Evolutionary conservation across 768 basidiomycete genomes (phyloP).

Genomic region (Boletales sp.): DNA sequence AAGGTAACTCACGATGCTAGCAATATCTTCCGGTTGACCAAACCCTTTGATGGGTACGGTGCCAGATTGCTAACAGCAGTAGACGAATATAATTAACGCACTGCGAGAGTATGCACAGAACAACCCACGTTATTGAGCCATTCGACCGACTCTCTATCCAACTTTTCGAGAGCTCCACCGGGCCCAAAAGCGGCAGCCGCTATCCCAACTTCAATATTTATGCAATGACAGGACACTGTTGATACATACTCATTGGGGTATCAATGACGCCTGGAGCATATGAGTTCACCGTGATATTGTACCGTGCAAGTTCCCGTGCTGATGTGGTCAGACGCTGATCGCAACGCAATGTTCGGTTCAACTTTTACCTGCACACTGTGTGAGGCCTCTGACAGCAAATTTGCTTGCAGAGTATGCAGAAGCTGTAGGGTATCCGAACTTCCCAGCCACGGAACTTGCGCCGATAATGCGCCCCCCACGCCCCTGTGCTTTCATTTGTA

Average conservation of each 20-base stretch:
- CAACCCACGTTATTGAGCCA: background rate
- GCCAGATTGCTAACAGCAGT: background rate
- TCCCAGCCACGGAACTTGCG: constrained; percentile 20
- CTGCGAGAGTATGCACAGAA: too few species aligned
- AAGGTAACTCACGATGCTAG: constrained; percentile 31
- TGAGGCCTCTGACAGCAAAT: constrained; percentile 37
- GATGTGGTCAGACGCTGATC: background rate
- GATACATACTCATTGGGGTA: constrained; percentile 27
- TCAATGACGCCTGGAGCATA: constrained; percentile 35
- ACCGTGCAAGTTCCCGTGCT: constrained; percentile 25
- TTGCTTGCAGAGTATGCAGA: constrained; percentile 20
- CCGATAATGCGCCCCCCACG: constrained; percentile 39
- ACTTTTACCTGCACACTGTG: constrained; percentile 33
- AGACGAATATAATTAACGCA: background rate
- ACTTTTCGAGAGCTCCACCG: background rate
- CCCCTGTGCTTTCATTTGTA: constrained; percentile 38
- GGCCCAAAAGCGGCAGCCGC: background rate
- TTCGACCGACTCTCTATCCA: background rate
- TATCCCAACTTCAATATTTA: background rate
- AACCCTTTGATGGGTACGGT: constrained; percentile 13
- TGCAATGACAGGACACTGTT: background rate
- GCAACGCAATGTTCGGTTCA: background rate
- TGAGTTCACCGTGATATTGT: constrained; percentile 36
- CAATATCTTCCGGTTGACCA: constrained; percentile 31
- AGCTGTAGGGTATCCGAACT: constrained; percentile 16